A percentile compares a stretch with the other conserved stretches of the same genome.
Conservation (phyloP, 441 rosid species). For the Erodium trifolium region DNA sequence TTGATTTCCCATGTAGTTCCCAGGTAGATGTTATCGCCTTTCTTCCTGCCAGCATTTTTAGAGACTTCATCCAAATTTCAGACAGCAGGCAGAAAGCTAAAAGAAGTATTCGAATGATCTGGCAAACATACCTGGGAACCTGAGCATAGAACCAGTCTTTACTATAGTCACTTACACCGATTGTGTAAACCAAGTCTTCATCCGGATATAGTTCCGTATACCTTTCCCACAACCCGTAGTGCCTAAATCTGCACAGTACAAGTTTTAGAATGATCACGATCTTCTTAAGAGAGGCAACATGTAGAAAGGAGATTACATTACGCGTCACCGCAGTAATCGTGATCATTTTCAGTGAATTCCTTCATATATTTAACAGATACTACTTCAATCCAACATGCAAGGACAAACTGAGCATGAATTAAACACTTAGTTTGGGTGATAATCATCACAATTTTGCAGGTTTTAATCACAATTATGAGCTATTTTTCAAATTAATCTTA, state of each 20-base stretch:
- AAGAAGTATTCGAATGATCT: neutral
- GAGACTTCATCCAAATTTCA: neutral
- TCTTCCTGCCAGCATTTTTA: conserved; percentile 35
- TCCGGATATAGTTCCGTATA: conserved; percentile 48
- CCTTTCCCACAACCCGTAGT: conserved; percentile 67
- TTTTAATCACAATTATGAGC: neutral
- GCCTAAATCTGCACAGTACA: conserved; percentile 40
- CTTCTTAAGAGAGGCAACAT: neutral
- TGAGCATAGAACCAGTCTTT: conserved; percentile 60
- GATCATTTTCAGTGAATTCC: neutral
- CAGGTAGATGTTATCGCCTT: conserved; percentile 38
- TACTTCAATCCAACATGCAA: neutral
- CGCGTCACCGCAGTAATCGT: neutral
- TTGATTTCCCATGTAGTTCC: conserved; percentile 86
- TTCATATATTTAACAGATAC: neutral
- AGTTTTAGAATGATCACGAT: neutral
- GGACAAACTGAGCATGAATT: neutral
- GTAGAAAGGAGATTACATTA: neutral
- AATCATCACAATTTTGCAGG: neutral
- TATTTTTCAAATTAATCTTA: no score
- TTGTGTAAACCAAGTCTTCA: conserved; percentile 41
- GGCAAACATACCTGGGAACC: conserved; percentile 26
- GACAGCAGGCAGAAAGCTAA: neutral
- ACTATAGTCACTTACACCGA: conserved; percentile 35
- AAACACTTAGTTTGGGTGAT: neutral